A percentile compares a stretch with the other conserved stretches of the same genome.
Evolutionary conservation across 108 stramenopile genomes (phyloP).

Genomic region (Skeletonema costatum): DNA sequence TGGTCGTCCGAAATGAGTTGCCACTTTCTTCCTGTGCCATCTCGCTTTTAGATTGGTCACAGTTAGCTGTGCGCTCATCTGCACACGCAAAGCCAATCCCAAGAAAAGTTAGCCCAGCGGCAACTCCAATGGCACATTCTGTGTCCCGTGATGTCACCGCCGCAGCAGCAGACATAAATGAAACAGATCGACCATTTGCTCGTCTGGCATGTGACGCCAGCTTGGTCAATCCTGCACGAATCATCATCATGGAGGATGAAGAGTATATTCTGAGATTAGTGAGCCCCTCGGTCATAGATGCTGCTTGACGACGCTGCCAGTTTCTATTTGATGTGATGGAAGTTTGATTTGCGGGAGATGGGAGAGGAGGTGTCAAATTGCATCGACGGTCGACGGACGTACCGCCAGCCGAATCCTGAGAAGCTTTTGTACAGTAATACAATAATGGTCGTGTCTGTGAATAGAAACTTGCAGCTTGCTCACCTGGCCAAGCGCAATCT

Average conservation of each 20-base stretch:
- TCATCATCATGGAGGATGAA: not conserved
- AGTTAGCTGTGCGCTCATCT: not conserved
- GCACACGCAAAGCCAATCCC: not conserved
- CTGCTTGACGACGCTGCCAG: no score
- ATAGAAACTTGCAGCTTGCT: no score
- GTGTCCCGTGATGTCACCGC: not conserved
- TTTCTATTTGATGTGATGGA: no score
- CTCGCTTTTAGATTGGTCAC: not conserved
- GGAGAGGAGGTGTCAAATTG: no score
- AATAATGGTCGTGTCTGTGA: no score
- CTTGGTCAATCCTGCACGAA: not conserved
- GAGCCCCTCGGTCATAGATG: no score
- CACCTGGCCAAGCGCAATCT: no score
- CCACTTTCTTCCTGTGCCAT: not conserved
- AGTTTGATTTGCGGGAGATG: no score
- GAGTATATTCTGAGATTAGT: not conserved
- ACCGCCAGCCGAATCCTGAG: no score
- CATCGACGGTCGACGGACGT: no score
- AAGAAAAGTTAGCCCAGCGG: not conserved
- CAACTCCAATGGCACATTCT: not conserved
- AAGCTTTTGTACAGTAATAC: no score
- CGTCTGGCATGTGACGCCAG: not conserved
- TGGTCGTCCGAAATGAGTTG: not conserved
- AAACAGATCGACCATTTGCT: not conserved
- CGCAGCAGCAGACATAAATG: not conserved